These are phyloP conservation scores for Candolleomyces eurysporus DNA, from an alignment of 768 basidiomycete species.

Conservation along the genomic window DNA sequence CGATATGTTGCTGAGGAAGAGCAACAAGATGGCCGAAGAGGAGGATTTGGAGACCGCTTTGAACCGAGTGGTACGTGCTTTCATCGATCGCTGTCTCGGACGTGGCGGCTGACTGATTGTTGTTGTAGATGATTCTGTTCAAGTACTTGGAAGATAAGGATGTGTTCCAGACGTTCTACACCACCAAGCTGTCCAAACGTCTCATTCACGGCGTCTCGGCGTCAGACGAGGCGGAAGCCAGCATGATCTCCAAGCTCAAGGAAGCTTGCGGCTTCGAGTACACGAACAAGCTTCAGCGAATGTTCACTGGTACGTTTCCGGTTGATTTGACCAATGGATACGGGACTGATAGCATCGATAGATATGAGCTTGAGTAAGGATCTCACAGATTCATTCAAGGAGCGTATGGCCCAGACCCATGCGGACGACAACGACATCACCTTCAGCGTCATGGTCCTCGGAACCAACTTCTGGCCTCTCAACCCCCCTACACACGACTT, in stretches of 20 bases:
- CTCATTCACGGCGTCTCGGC: constrained; percentile 91
- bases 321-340: background rate
- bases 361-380: constrained; percentile 98
- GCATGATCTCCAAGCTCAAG: constrained; percentile 99
- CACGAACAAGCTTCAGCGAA: constrained; percentile 95
- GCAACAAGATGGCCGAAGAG: constrained; percentile 96
- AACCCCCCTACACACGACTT: constrained; percentile 83
- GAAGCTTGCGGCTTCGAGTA: constrained; percentile 99
- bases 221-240: constrained; percentile 95
- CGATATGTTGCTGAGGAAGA: constrained; percentile 89
- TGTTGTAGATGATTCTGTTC: constrained; percentile 90
- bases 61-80: constrained; percentile 76
- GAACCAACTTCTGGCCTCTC: constrained; percentile 95
- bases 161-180: constrained; percentile 99
- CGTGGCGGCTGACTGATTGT: constrained; percentile 22
- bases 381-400: constrained; percentile 93
- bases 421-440: constrained; percentile 79
- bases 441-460: constrained; percentile 91
- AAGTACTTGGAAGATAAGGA: constrained; percentile 99
- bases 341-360: constrained; percentile 25
- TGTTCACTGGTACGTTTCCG: constrained; percentile 85
- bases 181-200: constrained; percentile 92
- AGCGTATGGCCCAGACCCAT: constrained; percentile 85
- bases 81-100: constrained; percentile 28
- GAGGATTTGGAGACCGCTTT: constrained; percentile 89